phyloP scores from a whole-genome alignment of 768 basidiomycete species.

The Boletus rufocinnamomeus region DNA sequence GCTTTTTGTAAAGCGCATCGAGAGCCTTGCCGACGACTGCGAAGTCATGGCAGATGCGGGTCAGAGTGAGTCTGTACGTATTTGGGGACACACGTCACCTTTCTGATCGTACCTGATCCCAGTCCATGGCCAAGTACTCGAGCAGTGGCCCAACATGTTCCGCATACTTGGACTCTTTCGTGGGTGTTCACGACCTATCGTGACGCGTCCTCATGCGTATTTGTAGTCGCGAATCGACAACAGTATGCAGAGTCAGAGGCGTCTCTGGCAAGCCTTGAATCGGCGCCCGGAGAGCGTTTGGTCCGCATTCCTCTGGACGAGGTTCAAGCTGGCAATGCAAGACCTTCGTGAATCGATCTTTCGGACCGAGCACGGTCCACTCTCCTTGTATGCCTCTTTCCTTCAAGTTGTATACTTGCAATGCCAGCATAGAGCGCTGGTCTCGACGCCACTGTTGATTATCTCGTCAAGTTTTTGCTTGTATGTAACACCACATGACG shows the following conservation, averaged over 20 bases:
- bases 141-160: conserved; percentile 85
- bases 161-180: conserved; percentile 69
- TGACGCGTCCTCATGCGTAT: background rate
- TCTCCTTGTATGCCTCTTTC: no score
- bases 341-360: conserved; percentile 10
- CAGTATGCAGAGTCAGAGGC: conserved; percentile 31
- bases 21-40: conserved; percentile 69
- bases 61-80: conserved; percentile 45
- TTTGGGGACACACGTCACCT: no score
- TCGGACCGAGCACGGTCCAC: background rate
- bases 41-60: conserved; percentile 79
- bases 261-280: conserved; percentile 11
- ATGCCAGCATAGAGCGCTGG: background rate
- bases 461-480: background rate
- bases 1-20: conserved; percentile 66
- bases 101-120: conserved; percentile 3
- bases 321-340: conserved; percentile 39
- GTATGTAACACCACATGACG: background rate
- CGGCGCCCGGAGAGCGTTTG: conserved; percentile 55
- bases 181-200: conserved; percentile 37
- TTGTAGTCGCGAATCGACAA: conserved; percentile 53
- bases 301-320: conserved; percentile 78
- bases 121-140: conserved; percentile 78
- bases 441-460: background rate
- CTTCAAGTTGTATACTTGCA: background rate